Base-by-base conservation (phyloP, 768 basidiomycete genomes). In the Boletellus ananas region DNA sequence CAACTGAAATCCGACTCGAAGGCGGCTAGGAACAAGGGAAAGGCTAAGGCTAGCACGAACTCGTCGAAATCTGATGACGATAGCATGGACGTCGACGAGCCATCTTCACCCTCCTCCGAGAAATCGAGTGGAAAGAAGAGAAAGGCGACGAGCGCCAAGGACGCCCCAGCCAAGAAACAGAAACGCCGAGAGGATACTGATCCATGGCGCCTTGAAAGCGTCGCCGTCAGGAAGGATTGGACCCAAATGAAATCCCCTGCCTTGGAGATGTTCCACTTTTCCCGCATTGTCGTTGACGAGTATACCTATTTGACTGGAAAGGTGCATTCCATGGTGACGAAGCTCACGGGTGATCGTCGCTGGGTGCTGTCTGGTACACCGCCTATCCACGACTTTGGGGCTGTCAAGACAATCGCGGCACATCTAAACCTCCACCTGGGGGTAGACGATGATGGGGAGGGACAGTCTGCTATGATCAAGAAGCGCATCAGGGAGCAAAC, bases 331-430 rank as follows among this genome's bases (percentile, higher is more conserved):
- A 75, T 93, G 59, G 78, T 95, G 34, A 90, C 89, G 3, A 79
- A 78, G 42, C 69, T 94, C 18, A 80, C 82, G 11, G 85, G 90
- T 0, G 83, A 86, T 43, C 79, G 90, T 38, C 87, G 85, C 48
- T 97, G 94, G 94, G 90, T 97, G 6, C 76, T 97, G n/a, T 97
- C 94, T 3, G 94, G 94, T 12, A 97, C 94, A 20, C 94, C 94
- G 8, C 94, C 94, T 0, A 85, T 92, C 47, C 85, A 88, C 50
- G 90, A 94, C 65, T 96, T 97, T 64, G 85, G 81, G 1, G 84
- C 92, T 3, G 70, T 97, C 56, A 93, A 95, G 71, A 92, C 89
- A 3, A 95, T 95, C 48, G 86, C 90, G 3, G 85, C 86, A 1
- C 90, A 94, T 69, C 73, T 97, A 49, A 81, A 85, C 60, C 70